Evolutionary conservation across 495 filamentous ascomycete species (phyloP).

Genomic region (Aspergillus olivimuriae): DNA sequence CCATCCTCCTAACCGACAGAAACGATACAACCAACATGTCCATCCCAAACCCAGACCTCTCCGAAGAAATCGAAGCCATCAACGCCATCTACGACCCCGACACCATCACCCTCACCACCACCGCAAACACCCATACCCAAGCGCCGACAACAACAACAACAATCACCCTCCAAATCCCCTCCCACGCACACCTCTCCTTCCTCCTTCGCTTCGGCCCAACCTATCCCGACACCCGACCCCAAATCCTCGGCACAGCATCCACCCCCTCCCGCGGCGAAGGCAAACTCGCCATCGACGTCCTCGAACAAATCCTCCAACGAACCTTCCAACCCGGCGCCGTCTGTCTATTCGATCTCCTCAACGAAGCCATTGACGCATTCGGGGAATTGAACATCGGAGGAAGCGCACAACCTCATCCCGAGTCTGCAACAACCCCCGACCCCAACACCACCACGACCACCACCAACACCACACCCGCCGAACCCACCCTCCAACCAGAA

Average conservation of each 20-base stretch:
- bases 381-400: conserved; percentile 42
- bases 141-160: conserved; percentile 15
- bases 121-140: conserved; percentile 18
- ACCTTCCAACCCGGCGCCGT: conserved; percentile 69
- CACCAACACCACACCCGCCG: not conserved
- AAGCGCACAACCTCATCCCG: conserved; percentile 8
- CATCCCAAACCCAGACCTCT: conserved; percentile 53
- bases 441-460: not conserved
- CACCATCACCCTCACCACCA: conserved; percentile 45
- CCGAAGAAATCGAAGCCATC: conserved; percentile 81
- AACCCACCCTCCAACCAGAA: conserved; percentile 5
- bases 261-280: conserved; percentile 56
- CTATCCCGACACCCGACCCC: conserved; percentile 69
- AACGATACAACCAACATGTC: too few relatives aligned
- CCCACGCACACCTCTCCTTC: conserved; percentile 45
- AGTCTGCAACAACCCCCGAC: conserved; percentile 12
- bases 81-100: conserved; percentile 84
- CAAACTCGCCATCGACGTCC: conserved; percentile 55
- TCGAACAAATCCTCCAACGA: conserved; percentile 56
- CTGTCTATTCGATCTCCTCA: conserved; percentile 83
- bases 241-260: conserved; percentile 57
- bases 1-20: too few relatives aligned
- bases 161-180: conserved; percentile 35
- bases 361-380: conserved; percentile 42
- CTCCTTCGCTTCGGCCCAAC: conserved; percentile 58